A percentile compares a stretch with the other conserved stretches of the same genome.
Conservation (phyloP, 306 rosid genomes). For the Quercus mongolica region DNA sequence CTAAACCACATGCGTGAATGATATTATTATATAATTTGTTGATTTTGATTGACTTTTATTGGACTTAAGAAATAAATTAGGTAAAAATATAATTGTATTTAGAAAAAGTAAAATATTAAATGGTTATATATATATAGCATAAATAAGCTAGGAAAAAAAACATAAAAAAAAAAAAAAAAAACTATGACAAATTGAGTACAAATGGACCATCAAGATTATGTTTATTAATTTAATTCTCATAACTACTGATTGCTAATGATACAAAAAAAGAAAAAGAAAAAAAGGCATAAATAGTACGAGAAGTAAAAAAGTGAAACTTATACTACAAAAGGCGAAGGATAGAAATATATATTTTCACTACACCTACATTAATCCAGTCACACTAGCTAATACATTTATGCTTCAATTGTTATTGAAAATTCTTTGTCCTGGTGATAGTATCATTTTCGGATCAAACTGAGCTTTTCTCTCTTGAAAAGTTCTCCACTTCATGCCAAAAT, state of each 20-base stretch:
- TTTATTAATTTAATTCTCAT: background rate
- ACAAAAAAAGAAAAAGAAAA: background rate
- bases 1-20: background rate
- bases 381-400: background rate
- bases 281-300: too few species aligned
- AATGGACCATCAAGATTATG: background rate
- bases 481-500: conserved; percentile 75
- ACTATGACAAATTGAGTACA: too few species aligned
- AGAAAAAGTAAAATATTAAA: too few species aligned
- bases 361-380: background rate
- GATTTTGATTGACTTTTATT: too few species aligned
- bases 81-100: too few species aligned
- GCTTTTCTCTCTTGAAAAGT: conserved; percentile 51
- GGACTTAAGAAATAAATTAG: too few species aligned
- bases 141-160: too few species aligned
- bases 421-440: conserved; percentile 85
- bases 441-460: conserved; percentile 76
- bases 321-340: background rate
- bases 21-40: too few species aligned
- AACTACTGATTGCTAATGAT: background rate
- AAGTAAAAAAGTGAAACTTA: too few species aligned
- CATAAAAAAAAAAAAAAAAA: too few species aligned
- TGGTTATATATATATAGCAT: too few species aligned
- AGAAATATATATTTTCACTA: background rate
- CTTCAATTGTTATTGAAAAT: conserved; percentile 38